Evolutionary conservation across 148 eudicot species (phyloP), one percentile per base, ranked within the genome.

Genomic region (Salicornia ramosissima): DNA sequence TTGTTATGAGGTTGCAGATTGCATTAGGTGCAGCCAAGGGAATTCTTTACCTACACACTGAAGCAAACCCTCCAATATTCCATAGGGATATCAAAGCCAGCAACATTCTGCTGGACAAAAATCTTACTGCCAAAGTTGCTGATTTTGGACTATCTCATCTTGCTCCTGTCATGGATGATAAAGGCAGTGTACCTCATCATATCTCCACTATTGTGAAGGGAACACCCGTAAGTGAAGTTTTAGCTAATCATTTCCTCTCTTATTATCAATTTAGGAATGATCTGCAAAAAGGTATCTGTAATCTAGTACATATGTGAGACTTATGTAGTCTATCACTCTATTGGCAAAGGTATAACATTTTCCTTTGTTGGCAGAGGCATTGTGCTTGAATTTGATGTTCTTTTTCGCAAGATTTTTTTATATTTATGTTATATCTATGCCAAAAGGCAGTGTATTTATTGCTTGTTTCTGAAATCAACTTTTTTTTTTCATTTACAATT

Each of bases 61-160:
- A 92, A 81, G 97, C 96, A 54, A 65, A 92, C 66, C 97, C 97
- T 26, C 97, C 97, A 11, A 87, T 92, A 73, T 89, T 89, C 71
- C 97, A 92, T 78, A 85, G 96, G 6, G 97, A 92, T 75, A 85
- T 92, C 65, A 92, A 92, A 77, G 85, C 97, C 60, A 87, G 85
- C 84, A 92, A 92, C 83, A 92, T 92, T 52, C 84, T 92, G 71
- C 69, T 92, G 42, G 97, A 92, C 71, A 60, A 83, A 18, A 78
- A 82, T 53, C 75, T 86, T 51, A 81, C 80, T 43, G 87, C 96
- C n/a, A 92, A 92, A 81, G 97, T 92, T 73, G 86, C 97, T 61
- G 97, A 92, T 81, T 92, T 92, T 77, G 97, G 97, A 68, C 79
- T 92, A 51, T 92, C 97, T 6, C 83, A 86, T 51, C 91, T 92